Conservation (phyloP, 1,139 yeast species). For the Suhomyces coccinellae region DNA sequence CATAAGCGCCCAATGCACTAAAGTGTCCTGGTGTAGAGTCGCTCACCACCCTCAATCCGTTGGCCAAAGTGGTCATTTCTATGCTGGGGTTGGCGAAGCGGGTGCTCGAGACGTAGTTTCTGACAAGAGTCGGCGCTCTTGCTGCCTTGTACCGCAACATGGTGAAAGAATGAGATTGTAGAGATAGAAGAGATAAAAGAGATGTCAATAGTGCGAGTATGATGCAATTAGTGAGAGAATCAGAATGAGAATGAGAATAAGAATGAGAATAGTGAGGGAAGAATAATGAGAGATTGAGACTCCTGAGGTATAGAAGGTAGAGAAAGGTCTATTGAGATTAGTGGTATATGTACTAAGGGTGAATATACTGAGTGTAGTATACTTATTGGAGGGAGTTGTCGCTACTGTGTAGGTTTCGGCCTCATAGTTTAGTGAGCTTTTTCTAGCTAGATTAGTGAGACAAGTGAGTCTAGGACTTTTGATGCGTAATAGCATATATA, state of each 20-base stretch:
- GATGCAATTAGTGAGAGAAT: neutral
- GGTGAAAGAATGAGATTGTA: neutral
- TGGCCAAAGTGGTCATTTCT: slow-evolving; percentile 56
- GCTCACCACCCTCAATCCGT: slow-evolving; percentile 82
- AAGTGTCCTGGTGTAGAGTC: slow-evolving; percentile 90
- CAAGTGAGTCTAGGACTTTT: no score
- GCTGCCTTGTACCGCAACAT: slow-evolving; percentile 1
- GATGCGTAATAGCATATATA: no score
- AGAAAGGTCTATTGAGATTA: no score
- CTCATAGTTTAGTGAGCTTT: no score
- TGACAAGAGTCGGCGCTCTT: neutral
- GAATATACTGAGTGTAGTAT: no score
- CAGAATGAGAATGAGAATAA: neutral
- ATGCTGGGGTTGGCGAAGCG: slow-evolving; percentile 28
- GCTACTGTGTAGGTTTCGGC: no score
- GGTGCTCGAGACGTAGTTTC: slow-evolving; percentile 4
- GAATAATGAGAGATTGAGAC: no score
- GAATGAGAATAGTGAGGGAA: neutral
- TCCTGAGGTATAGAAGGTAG: no score
- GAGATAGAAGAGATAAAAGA: neutral
- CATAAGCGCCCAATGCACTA: slow-evolving; percentile 84
- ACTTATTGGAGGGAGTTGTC: no score
- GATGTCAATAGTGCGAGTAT: neutral
- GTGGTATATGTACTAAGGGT: no score
- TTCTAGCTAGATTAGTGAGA: no score